Base-by-base conservation (phyloP, 208 protist species). In the Leishmania turanica region DNA sequence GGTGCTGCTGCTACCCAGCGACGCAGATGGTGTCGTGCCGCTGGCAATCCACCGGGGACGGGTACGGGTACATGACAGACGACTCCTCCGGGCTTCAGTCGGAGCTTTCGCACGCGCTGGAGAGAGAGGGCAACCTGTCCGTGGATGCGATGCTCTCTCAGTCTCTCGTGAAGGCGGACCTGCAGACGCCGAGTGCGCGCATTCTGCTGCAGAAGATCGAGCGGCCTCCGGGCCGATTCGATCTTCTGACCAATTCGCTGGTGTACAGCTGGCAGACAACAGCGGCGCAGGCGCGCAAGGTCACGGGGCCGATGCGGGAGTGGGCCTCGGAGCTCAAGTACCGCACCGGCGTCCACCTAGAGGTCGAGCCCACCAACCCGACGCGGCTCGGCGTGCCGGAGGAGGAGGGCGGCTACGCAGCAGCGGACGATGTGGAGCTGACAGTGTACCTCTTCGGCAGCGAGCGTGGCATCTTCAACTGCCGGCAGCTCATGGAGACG, bases 321-420 rank as follows among this genome's bases (percentile, higher is more conserved):
- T 98, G 95, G 94, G 92, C 92, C 47, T 88, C 92, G 7, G 93
- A 98, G 90, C 85, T 98, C 78, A 97, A 96, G 87, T 98, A 96
- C 85, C 88, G 93, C 62, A 98, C 95, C 24, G 95, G 95, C 49
- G 93, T 97, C 47, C 93, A 97, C 83, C 87, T 98, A 17, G 92
- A 98, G 85, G 75, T 93, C 71, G 95, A 98, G 85, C 92, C 92
- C 45, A 93, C 89, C 31, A 87, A 93, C 68, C 92, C 93, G 1
- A 85, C 92, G 21, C 87, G 91, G 13, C 79, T 96, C 21, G 40
- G 47, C 1, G 34, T 76, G n/a, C 42, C 72, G 24, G 77, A 74
- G 34, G 77, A 71, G 45, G 87, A 88, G 49, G 92, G 87, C 40
- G 84, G 84, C 54, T 98, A 98, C 79, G 85, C 90, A 6, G 77